These are phyloP conservation scores for Ceratobasidium sp. DNA, from an alignment of 1,284 basidiomycete genomes.

Conservation along the genomic window DNA sequence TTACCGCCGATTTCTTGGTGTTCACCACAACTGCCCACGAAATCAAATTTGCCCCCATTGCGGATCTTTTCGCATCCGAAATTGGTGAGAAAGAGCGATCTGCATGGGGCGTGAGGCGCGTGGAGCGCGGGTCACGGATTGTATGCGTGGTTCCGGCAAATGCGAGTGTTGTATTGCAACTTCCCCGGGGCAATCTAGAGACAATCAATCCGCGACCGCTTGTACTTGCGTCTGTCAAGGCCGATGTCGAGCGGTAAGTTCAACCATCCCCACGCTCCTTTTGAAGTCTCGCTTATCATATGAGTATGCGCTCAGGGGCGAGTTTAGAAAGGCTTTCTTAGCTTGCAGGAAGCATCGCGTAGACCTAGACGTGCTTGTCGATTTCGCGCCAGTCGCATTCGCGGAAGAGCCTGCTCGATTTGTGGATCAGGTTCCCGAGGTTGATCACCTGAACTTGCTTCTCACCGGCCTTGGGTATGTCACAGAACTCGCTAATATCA, in stretches of 20 bases:
- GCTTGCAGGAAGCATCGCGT: constrained; percentile 94
- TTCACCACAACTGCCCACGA: constrained; percentile 90
- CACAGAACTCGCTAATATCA: neutral
- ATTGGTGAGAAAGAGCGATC: constrained; percentile 49
- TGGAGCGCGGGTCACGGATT: constrained; percentile 89
- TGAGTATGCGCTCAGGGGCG: constrained; percentile 60
- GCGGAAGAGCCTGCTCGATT: constrained; percentile 74
- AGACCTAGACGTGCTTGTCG: constrained; percentile 89
- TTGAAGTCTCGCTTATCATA: neutral
- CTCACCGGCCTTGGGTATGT: constrained; percentile 85
- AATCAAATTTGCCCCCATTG: constrained; percentile 78
- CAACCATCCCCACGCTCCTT: neutral
- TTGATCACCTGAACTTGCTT: constrained; percentile 95
- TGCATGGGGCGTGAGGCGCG: constrained; percentile 77
- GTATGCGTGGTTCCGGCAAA: constrained; percentile 86
- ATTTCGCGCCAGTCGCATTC: constrained; percentile 81
- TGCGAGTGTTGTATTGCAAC: constrained; percentile 94
- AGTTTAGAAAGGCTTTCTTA: constrained; percentile 85
- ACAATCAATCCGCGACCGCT: constrained; percentile 93
- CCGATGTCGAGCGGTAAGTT: constrained; percentile 78
- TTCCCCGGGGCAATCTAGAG: constrained; percentile 98
- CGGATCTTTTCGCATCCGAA: constrained; percentile 52
- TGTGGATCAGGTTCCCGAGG: constrained; percentile 87
- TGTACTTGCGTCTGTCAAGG: constrained; percentile 84
- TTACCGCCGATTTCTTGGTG: constrained; percentile 86